Percentiles rank a stretch among this genome's conserved stretches.
Evolutionary conservation across 1,139 yeast species (phyloP).

Genomic region (Nakaseomyces bracarensis): DNA sequence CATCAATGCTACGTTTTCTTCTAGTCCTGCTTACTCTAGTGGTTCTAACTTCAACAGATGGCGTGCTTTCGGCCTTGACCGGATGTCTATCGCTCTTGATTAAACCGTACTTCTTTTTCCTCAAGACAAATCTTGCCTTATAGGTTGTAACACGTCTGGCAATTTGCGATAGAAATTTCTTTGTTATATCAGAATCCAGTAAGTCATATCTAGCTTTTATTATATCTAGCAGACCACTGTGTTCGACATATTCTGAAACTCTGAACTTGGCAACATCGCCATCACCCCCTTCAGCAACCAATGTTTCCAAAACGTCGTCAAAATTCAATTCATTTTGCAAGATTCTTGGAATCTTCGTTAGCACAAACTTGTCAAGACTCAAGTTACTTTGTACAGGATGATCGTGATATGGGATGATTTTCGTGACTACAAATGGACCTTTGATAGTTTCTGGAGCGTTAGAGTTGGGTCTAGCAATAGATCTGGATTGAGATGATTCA

Average conservation of each 20-base stretch:
- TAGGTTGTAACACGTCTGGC: constrained; percentile 32
- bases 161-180: constrained; percentile 28
- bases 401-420: constrained; percentile 31
- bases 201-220: constrained; percentile 29
- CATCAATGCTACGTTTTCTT: constrained; percentile 7
- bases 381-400: constrained; percentile 31
- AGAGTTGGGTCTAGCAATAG: constrained; percentile 7
- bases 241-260: constrained; percentile 31
- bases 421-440: constrained; percentile 31
- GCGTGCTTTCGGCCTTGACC: not conserved
- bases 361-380: constrained; percentile 26
- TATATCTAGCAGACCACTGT: constrained; percentile 29
- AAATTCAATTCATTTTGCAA: constrained; percentile 30
- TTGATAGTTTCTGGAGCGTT: constrained; percentile 12
- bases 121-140: constrained; percentile 31
- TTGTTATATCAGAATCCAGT: constrained; percentile 26
- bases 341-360: constrained; percentile 30
- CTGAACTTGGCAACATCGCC: constrained; percentile 23
- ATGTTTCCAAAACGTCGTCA: constrained; percentile 28
- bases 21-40: constrained; percentile 5
- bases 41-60: not conserved
- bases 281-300: constrained; percentile 8
- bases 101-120: constrained; percentile 29
- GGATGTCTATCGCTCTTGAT: constrained; percentile 5
- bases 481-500: constrained; percentile 7